Percentiles rank a stretch among this genome's conserved stretches.
phyloP scores from a whole-genome alignment of 2,329 filamentous ascomycete species.

The Hansfordia pulvinata region DNA sequence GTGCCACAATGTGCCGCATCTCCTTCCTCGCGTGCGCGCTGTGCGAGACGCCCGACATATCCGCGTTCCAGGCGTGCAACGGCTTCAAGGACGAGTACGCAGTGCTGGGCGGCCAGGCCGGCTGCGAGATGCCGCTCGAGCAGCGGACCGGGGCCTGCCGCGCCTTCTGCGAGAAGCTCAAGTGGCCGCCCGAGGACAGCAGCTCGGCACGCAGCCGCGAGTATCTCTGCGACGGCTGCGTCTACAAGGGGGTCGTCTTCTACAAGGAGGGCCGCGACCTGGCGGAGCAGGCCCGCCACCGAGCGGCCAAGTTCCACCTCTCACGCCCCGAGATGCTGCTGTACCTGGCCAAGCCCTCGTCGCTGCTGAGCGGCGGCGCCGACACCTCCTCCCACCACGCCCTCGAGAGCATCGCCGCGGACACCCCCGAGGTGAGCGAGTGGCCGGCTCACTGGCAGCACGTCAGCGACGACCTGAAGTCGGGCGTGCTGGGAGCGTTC shows the following conservation, averaged over 20 bases:
- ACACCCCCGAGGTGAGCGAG: no score
- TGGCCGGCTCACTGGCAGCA: no score
- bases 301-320: no score
- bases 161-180: not conserved
- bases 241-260: not conserved
- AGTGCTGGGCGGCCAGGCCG: slow-evolving; percentile 1
- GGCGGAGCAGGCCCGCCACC: no score
- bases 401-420: no score
- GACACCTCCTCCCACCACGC: no score
- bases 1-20: slow-evolving; percentile 4
- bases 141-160: slow-evolving; percentile 1
- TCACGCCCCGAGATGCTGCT: no score
- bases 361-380: no score
- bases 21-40: slow-evolving; percentile 3
- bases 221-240: not conserved
- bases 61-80: not conserved
- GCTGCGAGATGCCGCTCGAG: slow-evolving; percentile 1
- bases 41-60: slow-evolving; percentile 1
- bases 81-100: not conserved
- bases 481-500: not conserved
- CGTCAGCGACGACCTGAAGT: not conserved
- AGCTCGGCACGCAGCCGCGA: not conserved
- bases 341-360: no score
- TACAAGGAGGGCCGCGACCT: no score
- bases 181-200: not conserved